A percentile compares a stretch with the other conserved stretches of the same genome.
Conservation (phyloP, 1,284 basidiomycete genomes). For the Tilletia indica region DNA sequence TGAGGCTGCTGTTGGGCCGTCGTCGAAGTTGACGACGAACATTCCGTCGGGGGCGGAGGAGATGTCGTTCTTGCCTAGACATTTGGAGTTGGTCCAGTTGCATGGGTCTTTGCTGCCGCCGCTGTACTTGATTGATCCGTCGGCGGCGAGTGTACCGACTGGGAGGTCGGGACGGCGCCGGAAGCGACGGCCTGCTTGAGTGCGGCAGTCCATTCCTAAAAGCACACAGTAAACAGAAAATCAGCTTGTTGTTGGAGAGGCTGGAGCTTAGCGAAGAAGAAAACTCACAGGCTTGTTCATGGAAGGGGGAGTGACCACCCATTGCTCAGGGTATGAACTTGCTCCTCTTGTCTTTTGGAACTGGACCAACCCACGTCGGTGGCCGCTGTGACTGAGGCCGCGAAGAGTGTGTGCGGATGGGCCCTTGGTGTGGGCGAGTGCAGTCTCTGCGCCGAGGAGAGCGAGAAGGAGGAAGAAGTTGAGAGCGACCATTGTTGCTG, state of each 20-base stretch:
- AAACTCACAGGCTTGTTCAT: conserved; percentile 8
- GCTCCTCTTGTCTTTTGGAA: no score
- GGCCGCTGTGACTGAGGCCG: no score
- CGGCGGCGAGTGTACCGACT: conserved; percentile 56
- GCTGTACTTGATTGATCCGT: conserved; percentile 35
- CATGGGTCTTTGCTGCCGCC: conserved; percentile 38
- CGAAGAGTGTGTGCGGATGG: no score
- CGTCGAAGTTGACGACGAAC: conserved; percentile 53
- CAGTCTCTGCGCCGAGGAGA: no score
- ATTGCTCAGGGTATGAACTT: not conserved
- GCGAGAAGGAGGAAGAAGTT: no score
- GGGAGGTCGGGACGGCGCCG: conserved; percentile 71
- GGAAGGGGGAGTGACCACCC: not conserved
- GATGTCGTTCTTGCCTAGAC: conserved; percentile 64
- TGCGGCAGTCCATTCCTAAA: conserved; percentile 66
- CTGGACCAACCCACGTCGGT: no score
- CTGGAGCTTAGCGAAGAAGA: no score
- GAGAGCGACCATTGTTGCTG: no score
- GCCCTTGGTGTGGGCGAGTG: no score
- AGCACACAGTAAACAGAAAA: not conserved
- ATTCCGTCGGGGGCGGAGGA: conserved; percentile 66
- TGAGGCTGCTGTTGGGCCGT: conserved; percentile 23
- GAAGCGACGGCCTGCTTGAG: conserved; percentile 64
- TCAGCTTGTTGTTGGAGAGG: not conserved
- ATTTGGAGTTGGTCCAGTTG: conserved; percentile 58